Evolutionary conservation across 106 monocot species (phyloP), one percentile per base, ranked within the genome.

Genomic region (Dendrobium chrysotoxum): DNA sequence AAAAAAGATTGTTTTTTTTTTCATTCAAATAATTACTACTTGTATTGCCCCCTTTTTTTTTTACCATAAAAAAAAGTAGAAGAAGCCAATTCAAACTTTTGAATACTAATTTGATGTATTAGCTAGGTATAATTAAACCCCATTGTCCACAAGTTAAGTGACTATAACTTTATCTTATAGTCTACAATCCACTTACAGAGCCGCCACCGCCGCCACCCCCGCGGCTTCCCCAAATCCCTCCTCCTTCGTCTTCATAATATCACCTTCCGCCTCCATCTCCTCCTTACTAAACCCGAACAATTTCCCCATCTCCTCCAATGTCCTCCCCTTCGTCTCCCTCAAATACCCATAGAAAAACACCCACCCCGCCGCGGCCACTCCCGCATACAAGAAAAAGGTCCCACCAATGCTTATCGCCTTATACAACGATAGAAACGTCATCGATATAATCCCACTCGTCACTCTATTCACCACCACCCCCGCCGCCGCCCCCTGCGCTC

Each of bases 241-340:
- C 57, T 57, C 18, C 57, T 57, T 57, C 57, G 17, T 57, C 57
- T 57, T 57, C 57, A 17, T 2, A 2, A 5, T n/a, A 21, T 44
- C 45, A 44, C 3, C 42, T 18, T 44, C 64, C 17, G 18, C 77
- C 26, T 77, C 68, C 18, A 6, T 53, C 57, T 66, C 75, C 80
- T 80, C 54, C 17, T 28, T 12, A 57, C 75, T 82, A 25, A 77
- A 35, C 6, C 80, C 84, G 12, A 87, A 87, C n/a, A 87, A 35
- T 40, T 15, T 67, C 81, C 75, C 84, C 81, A 81, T 87, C 39
- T 87, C 78, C 81, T 87, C 87, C 70, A 87, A 26, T 0, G 23
- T 84, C 66, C 61, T 78, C 21, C 87, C 87, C 40, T 75, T 77
- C 23, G 87, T 87, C 84, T 87, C 87, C 84, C 84, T 81, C 84